A percentile compares a stretch with the other conserved stretches of the same genome.
These are phyloP conservation scores for Oropetium thomaeum DNA, from an alignment of 176 grass and related monocot species.

Conservation along the genomic window DNA sequence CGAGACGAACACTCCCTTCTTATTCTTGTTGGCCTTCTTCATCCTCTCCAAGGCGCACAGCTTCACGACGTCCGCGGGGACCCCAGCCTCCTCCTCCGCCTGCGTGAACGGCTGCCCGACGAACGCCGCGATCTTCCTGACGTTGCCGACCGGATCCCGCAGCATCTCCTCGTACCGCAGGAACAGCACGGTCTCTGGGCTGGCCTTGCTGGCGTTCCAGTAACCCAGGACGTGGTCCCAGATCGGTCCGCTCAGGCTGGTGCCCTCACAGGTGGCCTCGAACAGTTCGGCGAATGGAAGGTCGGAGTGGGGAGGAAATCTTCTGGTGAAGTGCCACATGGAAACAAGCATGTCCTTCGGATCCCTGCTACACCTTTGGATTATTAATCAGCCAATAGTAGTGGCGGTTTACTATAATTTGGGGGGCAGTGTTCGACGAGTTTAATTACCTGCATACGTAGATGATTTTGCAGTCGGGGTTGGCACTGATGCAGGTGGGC, in stretches of 20 bases:
- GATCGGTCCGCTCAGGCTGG: neutral
- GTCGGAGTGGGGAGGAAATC: too few species aligned
- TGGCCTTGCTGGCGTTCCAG: neutral
- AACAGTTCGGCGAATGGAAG: neutral
- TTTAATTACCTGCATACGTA: conserved; percentile 10
- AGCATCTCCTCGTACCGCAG: conserved; percentile 41
- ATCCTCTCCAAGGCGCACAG: conserved; percentile 17
- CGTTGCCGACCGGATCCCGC: neutral
- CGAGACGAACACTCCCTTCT: too few species aligned
- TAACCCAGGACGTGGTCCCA: conserved; percentile 37
- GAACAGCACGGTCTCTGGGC: conserved; percentile 5
- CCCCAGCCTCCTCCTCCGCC: neutral
- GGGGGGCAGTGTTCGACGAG: too few species aligned
- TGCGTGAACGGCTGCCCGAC: neutral
- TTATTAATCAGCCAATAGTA: too few species aligned
- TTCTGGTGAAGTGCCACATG: neutral
- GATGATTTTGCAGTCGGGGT: neutral
- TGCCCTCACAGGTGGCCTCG: conserved; percentile 9
- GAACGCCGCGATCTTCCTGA: conserved; percentile 21
- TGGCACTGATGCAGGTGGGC: neutral
- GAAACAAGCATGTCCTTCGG: conserved; percentile 30
- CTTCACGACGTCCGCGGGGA: neutral
- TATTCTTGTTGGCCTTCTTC: too few species aligned
- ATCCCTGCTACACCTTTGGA: too few species aligned
- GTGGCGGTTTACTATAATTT: too few species aligned